Evolutionary conservation across 1,284 basidiomycete genomes (phyloP), one percentile per base, ranked within the genome.

Genomic region (Fomitopsis pinicola): DNA sequence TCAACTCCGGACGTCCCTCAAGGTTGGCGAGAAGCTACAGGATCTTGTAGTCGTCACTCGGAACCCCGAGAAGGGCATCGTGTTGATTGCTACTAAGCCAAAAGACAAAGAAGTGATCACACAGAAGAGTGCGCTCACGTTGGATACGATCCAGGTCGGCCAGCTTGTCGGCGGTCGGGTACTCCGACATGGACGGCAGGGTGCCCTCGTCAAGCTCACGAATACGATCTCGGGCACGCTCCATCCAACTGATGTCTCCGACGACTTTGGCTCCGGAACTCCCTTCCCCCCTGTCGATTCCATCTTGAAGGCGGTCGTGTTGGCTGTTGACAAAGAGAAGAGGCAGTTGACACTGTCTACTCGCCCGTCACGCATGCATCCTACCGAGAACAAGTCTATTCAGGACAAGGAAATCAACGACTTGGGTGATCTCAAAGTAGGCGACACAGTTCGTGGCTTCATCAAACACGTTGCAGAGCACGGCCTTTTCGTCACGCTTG

Each of bases 401-500:
- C 77, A 83, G 22, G 95, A 98, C 74, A 79, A 79, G 28, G 89
- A 93, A 71, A 82, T 97, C 65, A 75, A 74, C n/a, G 70, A 72
- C n/a, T 61, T 94, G 12, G 75, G 77, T 2, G 86, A 92, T 57
- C 75, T 98, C 44, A 83, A 88, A 69, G 80, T 84, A 38, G 95
- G 94, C 4, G 80, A 89, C 62, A 83, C 80, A 28, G 77, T 97
- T 38, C 84, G 94, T 58, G 97, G 97, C 12, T 94, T 97, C 71
- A 85, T 98, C 71, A 97, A 95, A 77, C 91, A 86, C 65, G 81
- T 98, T 50, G 84, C 88, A 22, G 89, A 94, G 56, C 87, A 91
- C 68, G 97, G 97, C 15, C 73, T 99, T n/a, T 98, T 97, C 70
- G 93, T 99, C 4, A 86, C 86, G 44, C 76, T 99, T 26, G 94